Evolutionary conservation across 1,284 basidiomycete genomes (phyloP), one percentile per base, ranked within the genome.

Genomic region (Abortiporus biennis): DNA sequence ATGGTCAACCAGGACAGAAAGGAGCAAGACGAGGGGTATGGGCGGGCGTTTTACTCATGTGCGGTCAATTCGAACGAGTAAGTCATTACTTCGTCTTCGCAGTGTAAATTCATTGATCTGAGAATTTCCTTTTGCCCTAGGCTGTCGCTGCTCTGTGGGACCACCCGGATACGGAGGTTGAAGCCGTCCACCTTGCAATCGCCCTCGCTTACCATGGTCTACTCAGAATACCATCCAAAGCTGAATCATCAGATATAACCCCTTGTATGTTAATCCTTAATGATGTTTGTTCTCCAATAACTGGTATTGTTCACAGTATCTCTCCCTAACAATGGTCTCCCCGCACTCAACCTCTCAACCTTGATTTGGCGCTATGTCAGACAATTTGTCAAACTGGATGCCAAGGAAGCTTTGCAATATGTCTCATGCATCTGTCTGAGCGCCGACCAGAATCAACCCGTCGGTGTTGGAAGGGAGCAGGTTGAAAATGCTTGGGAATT

Each of bases 201-300:
- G 90, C 87, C 2, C 69, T 99, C 40, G 80, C 90, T 0, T 99
- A 99, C 63, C 95, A 99, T 61, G 95, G 95, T 4, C 67, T 99
- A 13, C 67, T 99, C 17, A 79, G 93, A 6, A 80, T 94, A 0
- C 86, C 95, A 4, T 76, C 83, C 2, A 70, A 78, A 12, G 76
- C 83, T 4, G 84, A 90, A 52, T 80, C 85, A 0, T 88, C 87
- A 5, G 92, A 96, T 44, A 80, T 77, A 68, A 90, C 68, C 51
- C 92, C 69, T 50, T 59, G 92, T 95, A 63, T 58, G 89, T 73
- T 13, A 8, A 38, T 37, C 25, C 27, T 13, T 13, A 36, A 38
- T 20, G 20, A 17, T 38, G 5, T 41, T 44, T 6, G 21, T 11
- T 12, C 8, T 21, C 19, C 29, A 38, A 36, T 11, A 11, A 6